A percentile compares a stretch with the other conserved stretches of the same genome.
Conservation (phyloP, 179 eudicot genomes). For the Actinidia arguta region DNA sequence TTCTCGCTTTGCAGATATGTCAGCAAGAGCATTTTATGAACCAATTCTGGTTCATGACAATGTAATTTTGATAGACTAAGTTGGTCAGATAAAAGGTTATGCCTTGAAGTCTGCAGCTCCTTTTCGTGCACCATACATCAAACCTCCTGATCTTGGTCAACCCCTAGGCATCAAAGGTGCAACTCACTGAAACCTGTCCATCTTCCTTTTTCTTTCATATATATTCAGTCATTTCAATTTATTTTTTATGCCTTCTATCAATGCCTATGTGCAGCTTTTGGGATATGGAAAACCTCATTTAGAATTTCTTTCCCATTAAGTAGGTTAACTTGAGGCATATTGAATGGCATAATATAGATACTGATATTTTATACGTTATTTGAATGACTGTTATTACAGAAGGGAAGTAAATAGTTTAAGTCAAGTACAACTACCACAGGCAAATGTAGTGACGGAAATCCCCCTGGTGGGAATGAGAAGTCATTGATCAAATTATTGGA, state of each 20-base stretch:
- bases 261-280: background rate
- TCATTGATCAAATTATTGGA: constrained; percentile 51
- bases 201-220: background rate
- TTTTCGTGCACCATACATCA: background rate
- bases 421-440: constrained; percentile 90
- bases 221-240: background rate
- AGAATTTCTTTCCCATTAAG: background rate
- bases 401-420: constrained; percentile 16
- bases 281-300: background rate
- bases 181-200: background rate
- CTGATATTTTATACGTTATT: background rate
- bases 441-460: constrained; percentile 74
- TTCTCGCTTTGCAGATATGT: constrained; percentile 53
- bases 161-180: background rate
- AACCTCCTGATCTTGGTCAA: background rate
- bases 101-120: background rate
- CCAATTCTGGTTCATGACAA: constrained; percentile 38
- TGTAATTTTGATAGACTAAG: background rate
- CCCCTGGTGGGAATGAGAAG: constrained; percentile 70
- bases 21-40: constrained; percentile 75
- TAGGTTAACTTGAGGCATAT: background rate
- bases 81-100: background rate
- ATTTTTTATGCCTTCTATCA: background rate
- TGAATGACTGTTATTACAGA: background rate
- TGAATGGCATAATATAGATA: background rate